Conservation (phyloP, 83 land plant genomes). For the Isoetes engelmannii region DNA sequence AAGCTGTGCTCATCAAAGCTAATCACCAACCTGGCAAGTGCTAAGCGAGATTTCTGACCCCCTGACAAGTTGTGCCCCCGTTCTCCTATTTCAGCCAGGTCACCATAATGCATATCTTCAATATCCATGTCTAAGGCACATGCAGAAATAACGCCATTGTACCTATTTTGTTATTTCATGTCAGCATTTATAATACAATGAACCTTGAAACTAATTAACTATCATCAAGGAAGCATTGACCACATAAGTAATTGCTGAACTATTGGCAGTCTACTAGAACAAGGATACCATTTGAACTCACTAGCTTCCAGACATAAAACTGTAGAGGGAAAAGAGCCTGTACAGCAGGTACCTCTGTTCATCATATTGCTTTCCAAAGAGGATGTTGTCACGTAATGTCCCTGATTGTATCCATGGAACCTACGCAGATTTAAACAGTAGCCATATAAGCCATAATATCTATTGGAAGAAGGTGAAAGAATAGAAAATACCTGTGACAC, state of each 20-base stretch:
- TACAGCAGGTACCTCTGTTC: conserved; percentile 35
- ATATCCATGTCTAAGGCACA: conserved; percentile 76
- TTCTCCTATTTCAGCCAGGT: conserved; percentile 61
- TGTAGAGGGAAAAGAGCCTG: background rate
- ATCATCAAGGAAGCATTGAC: background rate
- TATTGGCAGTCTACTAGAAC: background rate
- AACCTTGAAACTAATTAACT: background rate
- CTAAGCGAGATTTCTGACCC: conserved; percentile 80
- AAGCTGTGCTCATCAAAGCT: background rate
- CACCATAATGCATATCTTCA: conserved; percentile 55
- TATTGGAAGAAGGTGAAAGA: background rate
- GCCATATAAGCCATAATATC: background rate
- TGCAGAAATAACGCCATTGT: conserved; percentile 43
- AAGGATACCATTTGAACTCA: background rate
- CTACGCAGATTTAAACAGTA: conserved; percentile 25
- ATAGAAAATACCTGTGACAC: conserved; percentile 51
- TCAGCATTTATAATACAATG: too few relatives aligned
- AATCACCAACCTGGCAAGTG: conserved; percentile 61
- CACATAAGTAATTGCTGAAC: background rate
- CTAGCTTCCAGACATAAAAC: background rate
- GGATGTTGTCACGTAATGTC: conserved; percentile 68
- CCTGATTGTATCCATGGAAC: conserved; percentile 78
- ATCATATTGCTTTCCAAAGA: conserved; percentile 55
- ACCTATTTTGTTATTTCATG: conserved; percentile 29
- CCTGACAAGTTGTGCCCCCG: conserved; percentile 77